Evolutionary conservation across 495 filamentous ascomycete genomes (phyloP).

Genomic region (Penicillium roqueforti): DNA sequence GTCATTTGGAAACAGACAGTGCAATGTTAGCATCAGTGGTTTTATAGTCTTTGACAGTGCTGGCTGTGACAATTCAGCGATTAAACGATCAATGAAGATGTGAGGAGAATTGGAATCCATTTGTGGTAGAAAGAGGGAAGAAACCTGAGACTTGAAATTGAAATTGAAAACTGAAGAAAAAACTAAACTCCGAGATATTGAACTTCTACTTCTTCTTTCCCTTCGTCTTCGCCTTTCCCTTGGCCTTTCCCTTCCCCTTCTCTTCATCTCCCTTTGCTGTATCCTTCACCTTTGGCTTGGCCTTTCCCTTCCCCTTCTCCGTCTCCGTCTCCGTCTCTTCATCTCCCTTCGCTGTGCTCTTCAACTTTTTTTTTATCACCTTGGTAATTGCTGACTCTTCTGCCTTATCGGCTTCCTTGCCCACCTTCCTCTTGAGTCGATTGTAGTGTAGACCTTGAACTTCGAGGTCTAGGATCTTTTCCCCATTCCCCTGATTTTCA

Average conservation of each 20-base stretch:
- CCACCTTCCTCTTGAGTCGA: background rate
- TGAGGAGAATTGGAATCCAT: constrained; percentile 3
- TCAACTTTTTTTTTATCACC: background rate
- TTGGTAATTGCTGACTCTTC: background rate
- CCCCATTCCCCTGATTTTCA: background rate
- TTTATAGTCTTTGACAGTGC: constrained; percentile 26
- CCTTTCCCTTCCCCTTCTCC: background rate
- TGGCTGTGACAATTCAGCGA: constrained; percentile 20
- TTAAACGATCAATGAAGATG: constrained; percentile 30
- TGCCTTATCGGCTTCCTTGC: background rate
- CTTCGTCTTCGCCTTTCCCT: background rate
- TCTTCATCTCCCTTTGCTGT: too few species aligned
- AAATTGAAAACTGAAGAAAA: background rate
- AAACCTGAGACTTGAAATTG: too few species aligned
- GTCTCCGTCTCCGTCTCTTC: background rate
- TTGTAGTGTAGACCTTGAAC: background rate
- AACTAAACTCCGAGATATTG: background rate
- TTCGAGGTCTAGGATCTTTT: background rate
- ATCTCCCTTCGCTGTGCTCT: background rate
- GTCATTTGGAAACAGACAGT: constrained; percentile 52
- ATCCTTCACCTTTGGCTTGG: too few species aligned
- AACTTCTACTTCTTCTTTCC: background rate
- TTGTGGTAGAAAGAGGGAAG: background rate
- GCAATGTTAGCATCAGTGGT: constrained; percentile 48
- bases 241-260: too few species aligned